Conservation (phyloP, 108 stramenopile genomes). For the Mayamaea pseudoterrestris region DNA sequence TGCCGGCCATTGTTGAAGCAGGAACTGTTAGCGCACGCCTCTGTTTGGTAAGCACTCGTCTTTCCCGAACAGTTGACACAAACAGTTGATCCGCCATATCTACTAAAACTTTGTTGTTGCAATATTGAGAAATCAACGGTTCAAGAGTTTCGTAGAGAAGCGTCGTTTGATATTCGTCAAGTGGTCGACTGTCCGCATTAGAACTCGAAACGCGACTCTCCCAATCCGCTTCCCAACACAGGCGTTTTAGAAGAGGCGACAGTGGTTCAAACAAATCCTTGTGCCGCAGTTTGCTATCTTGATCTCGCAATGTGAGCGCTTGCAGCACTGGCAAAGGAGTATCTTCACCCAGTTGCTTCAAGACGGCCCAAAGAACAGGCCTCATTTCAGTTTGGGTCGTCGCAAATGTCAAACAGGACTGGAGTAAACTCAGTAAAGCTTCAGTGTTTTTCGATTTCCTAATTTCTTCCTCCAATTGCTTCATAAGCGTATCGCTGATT, state of each 20-base stretch:
- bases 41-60: conserved; percentile 43
- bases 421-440: conserved; percentile 46
- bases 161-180: conserved; percentile 44
- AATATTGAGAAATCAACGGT: conserved; percentile 46
- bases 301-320: conserved; percentile 40
- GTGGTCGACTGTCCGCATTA: no score
- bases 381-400: conserved; percentile 62
- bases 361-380: conserved; percentile 57
- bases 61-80: conserved; percentile 41
- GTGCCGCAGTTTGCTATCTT: conserved; percentile 37
- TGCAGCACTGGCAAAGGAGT: conserved; percentile 57
- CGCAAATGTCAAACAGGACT: conserved; percentile 59
- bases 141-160: conserved; percentile 51
- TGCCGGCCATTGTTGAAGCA: conserved; percentile 7
- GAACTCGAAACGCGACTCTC: conserved; percentile 31
- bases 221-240: conserved; percentile 85
- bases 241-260: conserved; percentile 45
- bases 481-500: conserved; percentile 49
- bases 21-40: conserved; percentile 33
- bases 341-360: conserved; percentile 61
- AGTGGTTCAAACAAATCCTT: conserved; percentile 59
- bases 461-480: conserved; percentile 70
- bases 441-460: conserved; percentile 39
- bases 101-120: conserved; percentile 22
- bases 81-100: conserved; percentile 49